A percentile compares a stretch with the other conserved stretches of the same genome.
These are phyloP conservation scores for Clonostachys rosea DNA, from an alignment of 2,329 filamentous ascomycete species.

Conservation along the genomic window DNA sequence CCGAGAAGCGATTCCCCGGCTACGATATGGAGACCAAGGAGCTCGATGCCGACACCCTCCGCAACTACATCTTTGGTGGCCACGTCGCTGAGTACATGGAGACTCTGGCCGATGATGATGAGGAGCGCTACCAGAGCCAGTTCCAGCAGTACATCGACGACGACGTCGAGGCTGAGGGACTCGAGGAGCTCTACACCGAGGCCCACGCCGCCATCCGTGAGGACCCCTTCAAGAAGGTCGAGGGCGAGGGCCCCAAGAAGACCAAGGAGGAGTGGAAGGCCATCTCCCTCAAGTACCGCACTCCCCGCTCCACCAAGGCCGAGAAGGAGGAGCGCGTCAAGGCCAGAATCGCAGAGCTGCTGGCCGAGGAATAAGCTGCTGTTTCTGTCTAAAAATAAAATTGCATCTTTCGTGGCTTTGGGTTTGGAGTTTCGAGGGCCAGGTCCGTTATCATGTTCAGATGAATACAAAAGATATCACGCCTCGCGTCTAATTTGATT, in stretches of 20 bases:
- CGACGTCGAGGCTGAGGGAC: conserved; percentile 90
- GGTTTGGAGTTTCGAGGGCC: conserved; percentile 27
- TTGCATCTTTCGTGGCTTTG: conserved; percentile 5
- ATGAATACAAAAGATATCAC: conserved; percentile 23
- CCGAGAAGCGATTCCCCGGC: conserved; percentile 98
- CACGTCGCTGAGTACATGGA: conserved; percentile 99
- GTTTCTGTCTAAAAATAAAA: conserved; percentile 5
- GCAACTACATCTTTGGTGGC: conserved; percentile 98
- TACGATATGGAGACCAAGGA: conserved; percentile 97
- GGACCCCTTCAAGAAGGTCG: conserved; percentile 95
- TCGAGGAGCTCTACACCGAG: conserved; percentile 94
- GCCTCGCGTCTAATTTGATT: not conserved
- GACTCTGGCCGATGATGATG: conserved; percentile 97
- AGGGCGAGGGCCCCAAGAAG: conserved; percentile 77
- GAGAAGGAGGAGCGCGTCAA: conserved; percentile 81
- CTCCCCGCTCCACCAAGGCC: conserved; percentile 72
- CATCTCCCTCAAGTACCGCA: conserved; percentile 87
- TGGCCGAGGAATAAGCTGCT: conserved; percentile 38
- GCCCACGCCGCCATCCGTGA: conserved; percentile 96
- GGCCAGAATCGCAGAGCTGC: conserved; percentile 85
- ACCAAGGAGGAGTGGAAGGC: conserved; percentile 95
- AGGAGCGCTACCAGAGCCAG: conserved; percentile 99
- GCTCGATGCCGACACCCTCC: conserved; percentile 92
- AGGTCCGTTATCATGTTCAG: conserved; percentile 17
- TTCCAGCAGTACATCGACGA: conserved; percentile 98